phyloP scores from a whole-genome alignment of 2,329 filamentous ascomycete species.

The Colletotrichum zoysiae region DNA sequence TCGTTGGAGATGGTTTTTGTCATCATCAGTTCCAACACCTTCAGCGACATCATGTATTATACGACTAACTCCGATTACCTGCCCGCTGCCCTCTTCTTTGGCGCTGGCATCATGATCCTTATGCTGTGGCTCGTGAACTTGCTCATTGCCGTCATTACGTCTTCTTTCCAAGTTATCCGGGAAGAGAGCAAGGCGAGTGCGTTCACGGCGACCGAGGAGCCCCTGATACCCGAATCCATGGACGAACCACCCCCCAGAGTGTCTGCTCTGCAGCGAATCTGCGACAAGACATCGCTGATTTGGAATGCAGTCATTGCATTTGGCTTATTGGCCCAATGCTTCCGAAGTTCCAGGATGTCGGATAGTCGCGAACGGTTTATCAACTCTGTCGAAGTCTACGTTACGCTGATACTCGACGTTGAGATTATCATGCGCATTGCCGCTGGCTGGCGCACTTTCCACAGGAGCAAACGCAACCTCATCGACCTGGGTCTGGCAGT shows the following conservation, averaged over 20 bases:
- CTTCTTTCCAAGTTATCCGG: constrained; percentile 96
- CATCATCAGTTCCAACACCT: constrained; percentile 98
- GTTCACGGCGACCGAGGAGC: constrained; percentile 81
- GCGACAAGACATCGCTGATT: constrained; percentile 78
- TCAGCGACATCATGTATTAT: constrained; percentile 93
- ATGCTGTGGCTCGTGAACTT: constrained; percentile 97
- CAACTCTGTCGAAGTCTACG: constrained; percentile 76
- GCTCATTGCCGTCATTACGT: constrained; percentile 95
- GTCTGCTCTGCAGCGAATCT: constrained; percentile 75
- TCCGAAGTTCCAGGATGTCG: constrained; percentile 83
- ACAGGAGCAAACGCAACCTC: constrained; percentile 78
- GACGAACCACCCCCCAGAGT: constrained; percentile 45
- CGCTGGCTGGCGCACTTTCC: constrained; percentile 85
- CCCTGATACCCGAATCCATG: constrained; percentile 45
- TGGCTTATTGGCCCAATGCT: constrained; percentile 82
- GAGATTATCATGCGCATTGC: constrained; percentile 86
- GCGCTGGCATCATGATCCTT: constrained; percentile 85
- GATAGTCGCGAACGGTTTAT: constrained; percentile 73
- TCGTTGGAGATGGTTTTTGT: constrained; percentile 96
- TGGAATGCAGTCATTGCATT: constrained; percentile 87
- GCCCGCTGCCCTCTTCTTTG: constrained; percentile 83
- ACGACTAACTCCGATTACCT: constrained; percentile 93
- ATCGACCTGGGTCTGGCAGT: constrained; percentile 85
- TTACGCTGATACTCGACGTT: constrained; percentile 82
- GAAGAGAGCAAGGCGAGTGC: constrained; percentile 96